Evolutionary conservation across 495 filamentous ascomycete species (phyloP).

Genomic region (Saxispiralis lemnorum): DNA sequence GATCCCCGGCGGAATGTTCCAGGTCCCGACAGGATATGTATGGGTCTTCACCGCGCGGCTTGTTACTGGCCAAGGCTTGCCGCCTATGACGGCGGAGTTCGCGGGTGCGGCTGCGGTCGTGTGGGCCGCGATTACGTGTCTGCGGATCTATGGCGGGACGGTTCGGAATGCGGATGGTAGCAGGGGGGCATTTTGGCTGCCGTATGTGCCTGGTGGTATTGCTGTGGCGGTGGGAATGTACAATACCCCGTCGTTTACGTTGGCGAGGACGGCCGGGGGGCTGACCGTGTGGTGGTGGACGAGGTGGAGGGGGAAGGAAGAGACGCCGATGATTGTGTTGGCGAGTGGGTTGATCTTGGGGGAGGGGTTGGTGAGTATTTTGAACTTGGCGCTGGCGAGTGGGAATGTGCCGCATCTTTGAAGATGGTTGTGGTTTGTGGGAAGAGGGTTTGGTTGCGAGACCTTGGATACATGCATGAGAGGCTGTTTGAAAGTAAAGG

Average conservation of each 20-base stretch:
- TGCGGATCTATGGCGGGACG: conserved; percentile 41
- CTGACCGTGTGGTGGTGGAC: conserved; percentile 71
- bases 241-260: conserved; percentile 87
- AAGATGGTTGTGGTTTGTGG: neutral
- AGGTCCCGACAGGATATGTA: conserved; percentile 83
- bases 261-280: conserved; percentile 76
- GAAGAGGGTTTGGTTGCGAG: no score
- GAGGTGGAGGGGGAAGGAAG: conserved; percentile 29
- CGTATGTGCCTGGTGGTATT: conserved; percentile 74
- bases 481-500: no score
- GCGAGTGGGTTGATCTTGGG: conserved; percentile 76
- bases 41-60: conserved; percentile 94
- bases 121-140: conserved; percentile 49
- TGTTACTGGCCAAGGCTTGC: conserved; percentile 83
- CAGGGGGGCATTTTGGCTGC: conserved; percentile 34
- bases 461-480: no score
- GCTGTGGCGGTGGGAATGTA: conserved; percentile 95
- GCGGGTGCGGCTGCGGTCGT: conserved; percentile 50
- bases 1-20: conserved; percentile 73
- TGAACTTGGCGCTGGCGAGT: conserved; percentile 73
- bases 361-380: conserved; percentile 84
- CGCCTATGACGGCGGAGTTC: conserved; percentile 60
- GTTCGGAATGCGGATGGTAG: conserved; percentile 19
- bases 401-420: conserved; percentile 54
- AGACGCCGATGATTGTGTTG: conserved; percentile 43